Evolutionary conservation across 805 yeast genomes (phyloP).

Genomic region (Ascoidea asiatica): DNA sequence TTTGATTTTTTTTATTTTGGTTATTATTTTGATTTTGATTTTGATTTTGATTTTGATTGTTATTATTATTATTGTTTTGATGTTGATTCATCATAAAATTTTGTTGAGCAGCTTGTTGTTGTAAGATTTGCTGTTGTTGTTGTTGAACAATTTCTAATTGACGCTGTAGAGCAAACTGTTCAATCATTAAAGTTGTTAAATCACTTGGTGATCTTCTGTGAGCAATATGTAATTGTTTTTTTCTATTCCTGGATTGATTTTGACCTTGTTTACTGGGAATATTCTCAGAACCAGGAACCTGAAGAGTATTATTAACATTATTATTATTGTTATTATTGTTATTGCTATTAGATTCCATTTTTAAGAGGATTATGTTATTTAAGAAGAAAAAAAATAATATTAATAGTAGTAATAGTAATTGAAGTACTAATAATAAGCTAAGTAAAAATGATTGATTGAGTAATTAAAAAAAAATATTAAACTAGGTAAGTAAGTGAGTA

Average conservation of each 20-base stretch:
- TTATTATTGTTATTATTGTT: background rate
- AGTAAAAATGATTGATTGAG: no score
- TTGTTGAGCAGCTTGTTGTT: conserved; percentile 45
- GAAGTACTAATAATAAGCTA: no score
- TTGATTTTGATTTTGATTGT: conserved; percentile 19
- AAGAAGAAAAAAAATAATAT: no score
- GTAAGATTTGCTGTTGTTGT: conserved; percentile 76
- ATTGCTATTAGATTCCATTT: background rate
- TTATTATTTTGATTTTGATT: conserved; percentile 16
- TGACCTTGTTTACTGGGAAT: background rate
- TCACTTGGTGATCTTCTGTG: conserved; percentile 95
- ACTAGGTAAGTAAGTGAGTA: no score
- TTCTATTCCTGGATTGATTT: conserved; percentile 20
- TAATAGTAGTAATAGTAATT: no score
- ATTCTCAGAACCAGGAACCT: background rate
- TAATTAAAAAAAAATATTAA: no score
- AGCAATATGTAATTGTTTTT: conserved; percentile 77
- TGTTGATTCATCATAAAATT: conserved; percentile 12
- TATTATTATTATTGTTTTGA: conserved; percentile 7
- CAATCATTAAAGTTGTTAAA: conserved; percentile 77
- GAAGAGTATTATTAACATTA: background rate
- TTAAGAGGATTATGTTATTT: no score
- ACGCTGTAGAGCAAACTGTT: conserved; percentile 58
- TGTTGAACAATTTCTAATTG: conserved; percentile 86
- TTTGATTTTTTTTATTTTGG: background rate